Conservation (phyloP, 2,329 filamentous ascomycete genomes). For the Chaetothyriales sp. region DNA sequence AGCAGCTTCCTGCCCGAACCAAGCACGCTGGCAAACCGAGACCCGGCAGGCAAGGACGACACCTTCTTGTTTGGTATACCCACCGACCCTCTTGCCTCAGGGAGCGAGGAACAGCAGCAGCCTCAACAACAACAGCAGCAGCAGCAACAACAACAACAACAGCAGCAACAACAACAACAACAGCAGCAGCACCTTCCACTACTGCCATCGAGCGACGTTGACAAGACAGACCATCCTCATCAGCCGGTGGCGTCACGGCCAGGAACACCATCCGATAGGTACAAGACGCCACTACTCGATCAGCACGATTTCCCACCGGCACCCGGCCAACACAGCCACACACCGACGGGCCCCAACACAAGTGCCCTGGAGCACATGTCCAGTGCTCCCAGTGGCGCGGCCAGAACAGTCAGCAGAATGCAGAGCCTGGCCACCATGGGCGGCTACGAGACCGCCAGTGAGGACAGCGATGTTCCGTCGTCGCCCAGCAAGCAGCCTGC, state of each 20-base stretch:
- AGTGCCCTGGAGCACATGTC: conserved; percentile 29
- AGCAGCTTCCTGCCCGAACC: conserved; percentile 49
- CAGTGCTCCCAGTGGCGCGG: conserved; percentile 33
- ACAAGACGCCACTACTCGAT: conserved; percentile 20
- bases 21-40: conserved; percentile 27
- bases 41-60: conserved; percentile 27
- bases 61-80: conserved; percentile 30
- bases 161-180: background rate
- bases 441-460: conserved; percentile 21
- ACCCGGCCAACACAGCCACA: conserved; percentile 12
- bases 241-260: conserved; percentile 11
- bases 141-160: background rate
- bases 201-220: conserved; percentile 6
- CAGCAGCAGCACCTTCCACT: background rate
- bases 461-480: conserved; percentile 9
- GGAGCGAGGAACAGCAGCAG: conserved; percentile 3
- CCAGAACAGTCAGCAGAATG: conserved; percentile 27
- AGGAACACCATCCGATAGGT: conserved; percentile 18
- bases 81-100: conserved; percentile 16
- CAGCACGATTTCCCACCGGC: conserved; percentile 12
- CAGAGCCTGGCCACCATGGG: conserved; percentile 24
- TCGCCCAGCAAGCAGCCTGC: conserved; percentile 6
- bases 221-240: conserved; percentile 1
- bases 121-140: background rate
- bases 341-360: conserved; percentile 21